phyloP scores from a whole-genome alignment of 202 grass and related monocot species.

The Miscanthus sacchariflorus region DNA sequence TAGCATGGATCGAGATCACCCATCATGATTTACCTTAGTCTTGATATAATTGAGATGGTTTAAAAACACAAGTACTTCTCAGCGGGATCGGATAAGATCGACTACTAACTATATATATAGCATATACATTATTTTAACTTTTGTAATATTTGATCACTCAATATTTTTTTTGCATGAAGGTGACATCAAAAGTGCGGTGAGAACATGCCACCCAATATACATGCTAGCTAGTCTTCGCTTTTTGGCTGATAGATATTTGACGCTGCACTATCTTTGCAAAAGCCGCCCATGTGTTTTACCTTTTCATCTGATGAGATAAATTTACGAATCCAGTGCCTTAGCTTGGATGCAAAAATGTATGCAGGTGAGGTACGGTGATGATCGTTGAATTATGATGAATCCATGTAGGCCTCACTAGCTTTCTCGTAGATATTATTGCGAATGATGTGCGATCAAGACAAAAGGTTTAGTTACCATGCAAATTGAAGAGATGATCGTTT shows the following conservation, averaged over 20 bases:
- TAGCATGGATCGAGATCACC: neutral
- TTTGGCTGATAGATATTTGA: neutral
- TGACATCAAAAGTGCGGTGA: neutral
- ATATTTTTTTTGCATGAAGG: neutral
- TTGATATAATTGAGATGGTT: neutral
- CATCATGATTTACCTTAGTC: neutral
- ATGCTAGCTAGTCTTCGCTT: neutral
- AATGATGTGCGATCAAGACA: neutral
- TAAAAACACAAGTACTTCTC: neutral
- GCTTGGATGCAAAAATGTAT: neutral
- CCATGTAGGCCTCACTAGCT: neutral
- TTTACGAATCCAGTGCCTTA: neutral
- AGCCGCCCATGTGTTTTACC: neutral
- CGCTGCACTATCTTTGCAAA: conserved; percentile 6
- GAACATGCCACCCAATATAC: conserved; percentile 16
- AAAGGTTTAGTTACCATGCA: neutral
- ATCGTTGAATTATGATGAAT: neutral
- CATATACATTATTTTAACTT: neutral
- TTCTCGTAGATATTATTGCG: neutral
- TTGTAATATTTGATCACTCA: neutral
- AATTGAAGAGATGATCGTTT: neutral
- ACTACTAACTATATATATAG: neutral
- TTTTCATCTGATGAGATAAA: neutral
- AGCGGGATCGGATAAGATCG: too few relatives aligned
- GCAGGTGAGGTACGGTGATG: neutral